These are phyloP conservation scores for Beauveria sp. DNA, from an alignment of 2,329 filamentous ascomycete genomes.

Conservation along the genomic window DNA sequence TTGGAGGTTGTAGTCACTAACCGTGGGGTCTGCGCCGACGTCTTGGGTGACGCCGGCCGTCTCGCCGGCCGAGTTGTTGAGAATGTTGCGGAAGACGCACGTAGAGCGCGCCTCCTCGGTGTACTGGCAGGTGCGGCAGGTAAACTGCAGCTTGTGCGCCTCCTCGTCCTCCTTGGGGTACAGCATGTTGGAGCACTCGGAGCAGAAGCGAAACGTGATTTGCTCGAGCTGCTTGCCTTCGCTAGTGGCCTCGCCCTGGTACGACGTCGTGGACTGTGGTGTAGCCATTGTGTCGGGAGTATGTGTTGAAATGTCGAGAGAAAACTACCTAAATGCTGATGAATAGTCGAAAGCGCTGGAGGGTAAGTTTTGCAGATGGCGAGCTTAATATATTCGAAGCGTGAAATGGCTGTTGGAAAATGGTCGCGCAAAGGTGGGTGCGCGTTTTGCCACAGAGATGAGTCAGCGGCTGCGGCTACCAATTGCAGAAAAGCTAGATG, in stretches of 20 bases:
- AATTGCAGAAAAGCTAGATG: too few relatives aligned
- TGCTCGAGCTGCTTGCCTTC: constrained; percentile 58
- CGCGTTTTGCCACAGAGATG: background rate
- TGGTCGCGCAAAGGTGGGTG: background rate
- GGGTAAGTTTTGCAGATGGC: background rate
- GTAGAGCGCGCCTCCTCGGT: constrained; percentile 78
- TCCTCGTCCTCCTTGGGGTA: constrained; percentile 92
- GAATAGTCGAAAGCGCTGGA: background rate
- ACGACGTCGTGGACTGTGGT: constrained; percentile 42
- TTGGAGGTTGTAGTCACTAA: constrained; percentile 53
- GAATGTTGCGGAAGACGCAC: constrained; percentile 91
- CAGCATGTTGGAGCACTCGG: constrained; percentile 97
- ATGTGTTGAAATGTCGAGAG: background rate
- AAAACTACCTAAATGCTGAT: background rate
- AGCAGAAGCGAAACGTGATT: constrained; percentile 96
- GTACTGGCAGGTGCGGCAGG: constrained; percentile 91
- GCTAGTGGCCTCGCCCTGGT: constrained; percentile 28
- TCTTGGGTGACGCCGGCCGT: constrained; percentile 97
- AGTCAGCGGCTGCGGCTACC: background rate
- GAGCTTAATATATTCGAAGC: background rate
- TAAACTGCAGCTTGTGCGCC: constrained; percentile 81
- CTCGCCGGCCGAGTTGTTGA: constrained; percentile 86
- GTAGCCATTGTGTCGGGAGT: constrained; percentile 42
- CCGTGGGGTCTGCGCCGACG: constrained; percentile 95
- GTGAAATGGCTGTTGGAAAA: background rate